Conservation (phyloP, 768 basidiomycete genomes). For the Exidia glandulosa region DNA sequence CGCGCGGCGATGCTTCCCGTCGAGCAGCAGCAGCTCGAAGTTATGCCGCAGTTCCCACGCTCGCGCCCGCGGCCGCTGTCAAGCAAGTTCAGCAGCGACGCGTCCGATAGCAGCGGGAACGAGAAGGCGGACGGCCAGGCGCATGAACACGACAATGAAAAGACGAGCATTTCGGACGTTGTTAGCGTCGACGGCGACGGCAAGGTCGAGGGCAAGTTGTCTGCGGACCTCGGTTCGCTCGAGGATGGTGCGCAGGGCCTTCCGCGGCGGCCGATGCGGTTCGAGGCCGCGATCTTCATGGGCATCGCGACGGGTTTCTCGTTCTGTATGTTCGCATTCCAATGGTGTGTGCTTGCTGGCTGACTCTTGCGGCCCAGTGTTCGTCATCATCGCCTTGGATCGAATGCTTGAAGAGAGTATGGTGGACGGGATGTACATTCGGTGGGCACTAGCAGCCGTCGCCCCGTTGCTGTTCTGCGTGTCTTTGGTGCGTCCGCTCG, state of each 20-base stretch:
- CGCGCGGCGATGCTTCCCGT: too few relatives aligned
- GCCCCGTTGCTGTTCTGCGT: constrained; percentile 34
- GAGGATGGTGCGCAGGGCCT: background rate
- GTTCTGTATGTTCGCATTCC: constrained; percentile 10
- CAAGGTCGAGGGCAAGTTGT: background rate
- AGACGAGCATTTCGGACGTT: too few relatives aligned
- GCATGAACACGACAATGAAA: too few relatives aligned
- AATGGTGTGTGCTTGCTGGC: background rate
- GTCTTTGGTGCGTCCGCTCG: constrained; percentile 19
- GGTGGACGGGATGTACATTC: constrained; percentile 33
- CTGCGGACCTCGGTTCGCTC: background rate
- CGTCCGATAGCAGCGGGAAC: too few relatives aligned
- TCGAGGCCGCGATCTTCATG: constrained; percentile 27
- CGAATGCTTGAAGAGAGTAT: constrained; percentile 43
- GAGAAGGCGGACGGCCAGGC: too few relatives aligned
- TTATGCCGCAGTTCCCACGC: too few relatives aligned
- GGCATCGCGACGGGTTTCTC: constrained; percentile 24
- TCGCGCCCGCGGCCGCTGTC: too few relatives aligned
- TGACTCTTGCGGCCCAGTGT: constrained; percentile 19
- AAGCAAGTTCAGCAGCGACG: too few relatives aligned
- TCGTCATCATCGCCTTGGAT: constrained; percentile 53
- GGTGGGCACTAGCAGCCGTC: constrained; percentile 33
- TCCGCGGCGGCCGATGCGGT: constrained; percentile 15
- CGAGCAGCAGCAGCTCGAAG: too few relatives aligned
- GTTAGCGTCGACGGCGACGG: too few relatives aligned